A percentile compares a stretch with the other conserved stretches of the same genome.
Evolutionary conservation across 148 eudicot species (phyloP).

Genomic region (Rhododendron ferrugineum): DNA sequence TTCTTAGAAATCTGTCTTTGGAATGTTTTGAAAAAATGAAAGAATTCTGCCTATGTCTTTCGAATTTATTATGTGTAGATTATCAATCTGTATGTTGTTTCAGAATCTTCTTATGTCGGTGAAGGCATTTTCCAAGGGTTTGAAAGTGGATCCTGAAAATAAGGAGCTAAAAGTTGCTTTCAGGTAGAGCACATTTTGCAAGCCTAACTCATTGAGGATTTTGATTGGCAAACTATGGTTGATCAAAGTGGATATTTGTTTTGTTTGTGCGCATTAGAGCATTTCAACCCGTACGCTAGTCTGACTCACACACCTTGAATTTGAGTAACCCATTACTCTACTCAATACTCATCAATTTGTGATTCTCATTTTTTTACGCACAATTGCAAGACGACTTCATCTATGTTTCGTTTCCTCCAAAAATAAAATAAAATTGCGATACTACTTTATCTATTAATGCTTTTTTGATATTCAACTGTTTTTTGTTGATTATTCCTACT

Average conservation of each 20-base stretch:
- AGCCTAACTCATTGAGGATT: background rate
- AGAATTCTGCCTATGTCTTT: background rate
- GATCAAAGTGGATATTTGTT: background rate
- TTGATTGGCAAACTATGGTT: background rate
- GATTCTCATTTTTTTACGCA: background rate
- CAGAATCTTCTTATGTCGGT: conserved; percentile 5
- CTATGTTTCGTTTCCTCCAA: no score
- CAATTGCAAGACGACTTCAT: background rate
- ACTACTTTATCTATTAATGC: background rate
- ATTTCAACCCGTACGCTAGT: background rate
- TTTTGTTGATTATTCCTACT: background rate
- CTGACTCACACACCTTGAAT: background rate
- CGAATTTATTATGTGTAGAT: background rate
- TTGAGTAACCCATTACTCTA: background rate
- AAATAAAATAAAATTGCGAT: background rate
- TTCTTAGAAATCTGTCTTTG: background rate
- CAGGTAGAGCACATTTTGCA: conserved; percentile 1
- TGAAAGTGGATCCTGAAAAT: conserved; percentile 25
- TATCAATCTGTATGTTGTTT: background rate
- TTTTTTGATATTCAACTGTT: background rate
- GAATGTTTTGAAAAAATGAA: background rate
- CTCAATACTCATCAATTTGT: background rate
- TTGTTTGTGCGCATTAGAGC: background rate
- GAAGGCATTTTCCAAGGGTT: conserved; percentile 16
- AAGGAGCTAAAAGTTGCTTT: conserved; percentile 15